Conservation (phyloP, 139 green algal species). For the Dunaliella sp. region DNA sequence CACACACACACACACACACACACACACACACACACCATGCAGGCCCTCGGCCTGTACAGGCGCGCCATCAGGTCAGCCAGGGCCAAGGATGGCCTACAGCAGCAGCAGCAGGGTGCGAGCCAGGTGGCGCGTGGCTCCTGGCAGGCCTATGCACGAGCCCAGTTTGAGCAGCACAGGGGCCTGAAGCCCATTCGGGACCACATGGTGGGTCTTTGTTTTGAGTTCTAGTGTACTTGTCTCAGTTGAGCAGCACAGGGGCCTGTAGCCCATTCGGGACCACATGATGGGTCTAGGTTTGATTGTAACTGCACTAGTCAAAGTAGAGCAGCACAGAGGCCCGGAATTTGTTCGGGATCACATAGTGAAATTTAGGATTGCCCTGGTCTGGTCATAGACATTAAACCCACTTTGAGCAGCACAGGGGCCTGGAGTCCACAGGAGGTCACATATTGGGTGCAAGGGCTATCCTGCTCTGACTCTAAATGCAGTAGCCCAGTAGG, state of each 20-base stretch:
- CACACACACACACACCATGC: no score
- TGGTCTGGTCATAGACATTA: no score
- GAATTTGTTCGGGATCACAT: neutral
- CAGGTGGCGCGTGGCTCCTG: neutral
- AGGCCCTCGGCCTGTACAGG: neutral
- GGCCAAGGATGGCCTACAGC: neutral
- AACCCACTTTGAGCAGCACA: neutral
- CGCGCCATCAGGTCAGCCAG: neutral
- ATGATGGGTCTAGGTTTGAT: no score
- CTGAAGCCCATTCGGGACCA: neutral
- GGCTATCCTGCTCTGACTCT: no score
- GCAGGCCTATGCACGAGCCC: neutral
- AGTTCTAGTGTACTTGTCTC: no score
- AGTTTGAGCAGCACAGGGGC: neutral
- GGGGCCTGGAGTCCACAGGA: neutral
- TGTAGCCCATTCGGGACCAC: neutral
- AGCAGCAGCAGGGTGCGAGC: neutral
- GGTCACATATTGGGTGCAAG: no score
- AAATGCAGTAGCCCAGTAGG: no score
- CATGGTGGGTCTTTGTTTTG: no score
- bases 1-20: no score
- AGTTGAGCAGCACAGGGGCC: neutral
- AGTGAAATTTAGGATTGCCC: no score
- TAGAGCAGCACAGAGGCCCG: neutral
- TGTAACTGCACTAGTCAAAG: no score